Conservation (phyloP, 306 rosid species). For the Prunus padus region DNA sequence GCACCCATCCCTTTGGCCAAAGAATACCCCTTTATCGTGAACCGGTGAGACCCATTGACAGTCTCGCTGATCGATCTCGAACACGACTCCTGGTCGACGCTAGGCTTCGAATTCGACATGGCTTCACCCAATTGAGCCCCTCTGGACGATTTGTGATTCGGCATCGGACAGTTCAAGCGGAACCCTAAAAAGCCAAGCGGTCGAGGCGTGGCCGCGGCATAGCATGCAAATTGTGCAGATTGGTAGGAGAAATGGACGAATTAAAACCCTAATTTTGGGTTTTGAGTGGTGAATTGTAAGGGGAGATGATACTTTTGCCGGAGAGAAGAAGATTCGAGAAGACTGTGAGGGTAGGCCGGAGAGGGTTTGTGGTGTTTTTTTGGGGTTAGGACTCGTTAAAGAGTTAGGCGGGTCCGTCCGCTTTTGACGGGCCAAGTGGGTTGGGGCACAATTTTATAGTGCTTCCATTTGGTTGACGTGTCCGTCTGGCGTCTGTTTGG, state of each 20-base stretch:
- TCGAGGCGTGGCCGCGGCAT: not conserved
- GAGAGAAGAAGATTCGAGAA: not conserved
- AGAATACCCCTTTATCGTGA: conserved; percentile 76
- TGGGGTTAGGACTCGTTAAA: not conserved
- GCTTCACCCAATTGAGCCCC: conserved; percentile 31
- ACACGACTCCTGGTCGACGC: conserved; percentile 42
- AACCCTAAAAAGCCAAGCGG: conserved; percentile 28
- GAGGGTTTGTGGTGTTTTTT: not conserved
- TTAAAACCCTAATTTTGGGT: conserved; percentile 31
- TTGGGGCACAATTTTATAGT: not conserved
- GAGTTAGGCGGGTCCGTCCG: no score
- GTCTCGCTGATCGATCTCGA: conserved; percentile 79
- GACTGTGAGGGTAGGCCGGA: not conserved
- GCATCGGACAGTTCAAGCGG: conserved; percentile 9
- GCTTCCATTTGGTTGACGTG: not conserved
- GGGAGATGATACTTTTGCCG: not conserved
- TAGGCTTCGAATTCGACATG: conserved; percentile 45
- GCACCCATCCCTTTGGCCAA: conserved; percentile 93
- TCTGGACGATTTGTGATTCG: conserved; percentile 17
- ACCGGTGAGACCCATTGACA: conserved; percentile 77
- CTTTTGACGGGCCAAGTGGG: not conserved
- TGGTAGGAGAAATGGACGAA: not conserved
- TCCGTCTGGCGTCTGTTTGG: not conserved
- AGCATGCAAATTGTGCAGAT: not conserved
- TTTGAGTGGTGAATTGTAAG: not conserved